Percentiles rank a stretch among this genome's conserved stretches.
Evolutionary conservation across 352 stramenopile genomes (phyloP).

Genomic region (Phytophthora tubulina): DNA sequence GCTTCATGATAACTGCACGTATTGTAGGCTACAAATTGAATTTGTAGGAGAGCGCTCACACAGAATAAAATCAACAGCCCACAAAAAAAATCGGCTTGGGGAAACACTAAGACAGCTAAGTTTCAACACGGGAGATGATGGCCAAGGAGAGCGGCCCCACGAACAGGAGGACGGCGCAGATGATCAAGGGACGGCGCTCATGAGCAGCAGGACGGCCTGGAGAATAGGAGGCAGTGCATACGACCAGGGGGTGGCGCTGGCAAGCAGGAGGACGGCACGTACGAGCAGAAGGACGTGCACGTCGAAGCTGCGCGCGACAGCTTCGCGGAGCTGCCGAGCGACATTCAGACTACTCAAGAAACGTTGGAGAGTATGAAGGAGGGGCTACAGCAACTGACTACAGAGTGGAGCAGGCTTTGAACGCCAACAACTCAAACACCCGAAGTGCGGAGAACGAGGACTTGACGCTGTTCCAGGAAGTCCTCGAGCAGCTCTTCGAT

Average conservation of each 20-base stretch:
- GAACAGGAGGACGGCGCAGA: conserved; percentile 4
- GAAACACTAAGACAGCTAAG: too few relatives aligned
- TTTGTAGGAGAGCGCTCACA: too few relatives aligned
- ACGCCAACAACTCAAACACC: conserved; percentile 42
- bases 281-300: conserved; percentile 41
- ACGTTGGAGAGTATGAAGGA: conserved; percentile 11
- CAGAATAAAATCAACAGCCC: too few relatives aligned
- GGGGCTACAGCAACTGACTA: conserved; percentile 38
- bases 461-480: conserved; percentile 63
- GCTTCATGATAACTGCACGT: too few relatives aligned
- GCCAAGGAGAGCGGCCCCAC: too few relatives aligned
- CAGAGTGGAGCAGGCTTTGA: conserved; percentile 43
- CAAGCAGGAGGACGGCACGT: conserved; percentile 43
- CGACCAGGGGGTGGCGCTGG: neutral
- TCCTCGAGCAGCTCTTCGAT: conserved; percentile 64
- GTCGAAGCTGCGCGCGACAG: conserved; percentile 38
- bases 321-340: conserved; percentile 29
- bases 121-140: too few relatives aligned
- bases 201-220: conserved; percentile 25
- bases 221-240: conserved; percentile 7
- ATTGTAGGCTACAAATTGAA: too few relatives aligned
- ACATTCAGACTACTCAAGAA: conserved; percentile 10
- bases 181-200: neutral
- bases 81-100: too few relatives aligned
- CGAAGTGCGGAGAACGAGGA: conserved; percentile 42